Evolutionary conservation across 139 green algal genomes (phyloP).

Genomic region (Protoeuglena noctilucae): DNA sequence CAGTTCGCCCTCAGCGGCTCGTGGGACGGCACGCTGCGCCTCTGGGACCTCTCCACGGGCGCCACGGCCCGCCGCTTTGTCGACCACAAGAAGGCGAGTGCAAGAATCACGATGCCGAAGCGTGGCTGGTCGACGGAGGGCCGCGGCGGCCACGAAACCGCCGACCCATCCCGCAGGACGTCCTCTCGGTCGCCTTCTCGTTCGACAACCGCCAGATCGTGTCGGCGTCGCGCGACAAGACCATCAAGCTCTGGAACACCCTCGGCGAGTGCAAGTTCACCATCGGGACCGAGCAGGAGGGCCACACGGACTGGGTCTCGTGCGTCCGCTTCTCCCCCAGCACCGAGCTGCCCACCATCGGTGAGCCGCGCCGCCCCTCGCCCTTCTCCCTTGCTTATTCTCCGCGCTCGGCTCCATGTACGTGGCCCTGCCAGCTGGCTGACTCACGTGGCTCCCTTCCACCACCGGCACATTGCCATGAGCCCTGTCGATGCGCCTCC

Average conservation of each 20-base stretch:
- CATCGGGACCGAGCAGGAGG: slow-evolving; percentile 74
- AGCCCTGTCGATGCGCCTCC: too few species aligned
- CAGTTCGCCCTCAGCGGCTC: slow-evolving; percentile 93
- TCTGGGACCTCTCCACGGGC: slow-evolving; percentile 97
- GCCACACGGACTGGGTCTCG: slow-evolving; percentile 92
- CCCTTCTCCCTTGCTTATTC: too few species aligned
- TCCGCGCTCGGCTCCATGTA: too few species aligned
- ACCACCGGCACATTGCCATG: too few species aligned
- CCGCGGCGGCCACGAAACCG: too few species aligned
- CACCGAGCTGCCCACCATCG: slow-evolving; percentile 87
- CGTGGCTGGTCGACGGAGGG: too few species aligned
- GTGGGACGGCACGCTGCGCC: slow-evolving; percentile 94
- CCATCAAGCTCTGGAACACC: slow-evolving; percentile 98
- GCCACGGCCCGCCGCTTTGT: slow-evolving; percentile 92
- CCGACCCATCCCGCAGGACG: too few species aligned
- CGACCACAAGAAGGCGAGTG: slow-evolving; percentile 97
- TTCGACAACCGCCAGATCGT: slow-evolving; percentile 99
- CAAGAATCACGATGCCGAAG: too few species aligned
- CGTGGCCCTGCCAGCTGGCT: too few species aligned
- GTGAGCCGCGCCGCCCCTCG: too few species aligned
- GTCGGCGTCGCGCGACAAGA: slow-evolving; percentile 86
- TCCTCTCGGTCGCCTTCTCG: slow-evolving; percentile 95
- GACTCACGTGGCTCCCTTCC: too few species aligned
- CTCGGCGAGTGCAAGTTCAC: slow-evolving; percentile 99
- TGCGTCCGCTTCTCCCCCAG: slow-evolving; percentile 98